A percentile compares a stretch with the other conserved stretches of the same genome.
Conservation (phyloP, 805 yeast species). For the Ogataea zsoltii region DNA sequence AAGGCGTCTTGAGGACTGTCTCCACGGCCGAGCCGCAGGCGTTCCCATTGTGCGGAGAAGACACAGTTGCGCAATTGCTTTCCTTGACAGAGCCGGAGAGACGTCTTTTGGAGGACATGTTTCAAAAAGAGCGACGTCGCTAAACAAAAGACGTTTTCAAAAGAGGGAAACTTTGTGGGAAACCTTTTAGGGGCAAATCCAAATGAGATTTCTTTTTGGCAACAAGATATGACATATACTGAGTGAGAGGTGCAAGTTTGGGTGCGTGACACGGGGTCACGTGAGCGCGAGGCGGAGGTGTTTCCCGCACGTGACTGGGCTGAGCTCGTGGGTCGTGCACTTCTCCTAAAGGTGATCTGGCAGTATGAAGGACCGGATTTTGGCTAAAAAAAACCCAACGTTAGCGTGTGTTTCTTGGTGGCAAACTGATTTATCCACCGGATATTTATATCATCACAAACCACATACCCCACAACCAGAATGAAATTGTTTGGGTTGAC, state of each 20-base stretch:
- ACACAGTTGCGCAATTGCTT: background rate
- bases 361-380: background rate
- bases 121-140: background rate
- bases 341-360: slow-evolving; percentile 3
- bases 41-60: background rate
- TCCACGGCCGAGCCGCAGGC: slow-evolving; percentile 8
- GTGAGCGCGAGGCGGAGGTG: no score
- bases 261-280: background rate
- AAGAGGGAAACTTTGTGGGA: background rate
- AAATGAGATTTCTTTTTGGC: background rate
- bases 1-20: slow-evolving; percentile 14
- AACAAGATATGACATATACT: background rate
- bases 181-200: background rate
- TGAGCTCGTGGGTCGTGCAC: background rate
- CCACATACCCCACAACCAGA: background rate
- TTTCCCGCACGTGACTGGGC: no score
- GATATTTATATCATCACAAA: background rate
- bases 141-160: background rate
- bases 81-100: slow-evolving; percentile 4
- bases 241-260: background rate
- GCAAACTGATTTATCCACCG: background rate
- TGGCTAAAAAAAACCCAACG: background rate
- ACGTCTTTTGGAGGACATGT: slow-evolving; percentile 9
- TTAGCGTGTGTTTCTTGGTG: no score
- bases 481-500: slow-evolving; percentile 44